Percentiles rank a stretch among this genome's conserved stretches.
Conservation (phyloP, 169 alveolate genomes). For the Haemoproteus tartakovskyi region DNA sequence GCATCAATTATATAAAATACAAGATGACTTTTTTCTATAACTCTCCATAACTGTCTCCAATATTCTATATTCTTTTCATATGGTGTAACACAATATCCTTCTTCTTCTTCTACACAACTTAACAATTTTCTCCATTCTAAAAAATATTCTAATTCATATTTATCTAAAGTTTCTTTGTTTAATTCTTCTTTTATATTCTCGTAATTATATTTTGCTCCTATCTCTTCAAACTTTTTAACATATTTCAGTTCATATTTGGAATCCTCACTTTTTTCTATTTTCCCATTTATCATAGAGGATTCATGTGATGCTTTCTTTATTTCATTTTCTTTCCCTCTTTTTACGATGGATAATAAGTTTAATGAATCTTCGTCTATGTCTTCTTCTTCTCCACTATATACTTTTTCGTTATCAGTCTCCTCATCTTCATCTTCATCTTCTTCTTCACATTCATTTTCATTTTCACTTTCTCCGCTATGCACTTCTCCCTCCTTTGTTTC, state of each 20-base stretch:
- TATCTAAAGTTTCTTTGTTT: constrained; percentile 65
- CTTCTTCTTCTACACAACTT: constrained; percentile 85
- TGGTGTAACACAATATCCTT: constrained; percentile 93
- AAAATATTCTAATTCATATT: constrained; percentile 70
- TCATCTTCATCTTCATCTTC: background rate
- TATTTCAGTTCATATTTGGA: constrained; percentile 8
- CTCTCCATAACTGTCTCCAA: constrained; percentile 99
- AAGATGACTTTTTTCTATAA: constrained; percentile 92
- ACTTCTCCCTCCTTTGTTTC: background rate
- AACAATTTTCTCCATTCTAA: constrained; percentile 77
- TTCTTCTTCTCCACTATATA: background rate
- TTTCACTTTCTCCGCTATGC: constrained; percentile 5
- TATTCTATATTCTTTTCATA: constrained; percentile 97
- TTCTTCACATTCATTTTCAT: background rate
- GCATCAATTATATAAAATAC: constrained; percentile 96
- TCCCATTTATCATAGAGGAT: background rate
- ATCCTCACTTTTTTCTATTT: background rate
- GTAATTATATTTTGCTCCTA: constrained; percentile 41
- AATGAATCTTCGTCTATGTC: constrained; percentile 6
- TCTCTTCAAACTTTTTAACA: constrained; percentile 29
- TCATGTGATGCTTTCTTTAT: too few relatives aligned
- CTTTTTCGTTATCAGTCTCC: background rate
- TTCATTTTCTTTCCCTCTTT: constrained; percentile 4
- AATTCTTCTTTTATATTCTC: constrained; percentile 6
- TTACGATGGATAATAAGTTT: constrained; percentile 1